Evolutionary conservation across 345 rosid genomes (phyloP).

Genomic region (Eucalyptus shirleyi): DNA sequence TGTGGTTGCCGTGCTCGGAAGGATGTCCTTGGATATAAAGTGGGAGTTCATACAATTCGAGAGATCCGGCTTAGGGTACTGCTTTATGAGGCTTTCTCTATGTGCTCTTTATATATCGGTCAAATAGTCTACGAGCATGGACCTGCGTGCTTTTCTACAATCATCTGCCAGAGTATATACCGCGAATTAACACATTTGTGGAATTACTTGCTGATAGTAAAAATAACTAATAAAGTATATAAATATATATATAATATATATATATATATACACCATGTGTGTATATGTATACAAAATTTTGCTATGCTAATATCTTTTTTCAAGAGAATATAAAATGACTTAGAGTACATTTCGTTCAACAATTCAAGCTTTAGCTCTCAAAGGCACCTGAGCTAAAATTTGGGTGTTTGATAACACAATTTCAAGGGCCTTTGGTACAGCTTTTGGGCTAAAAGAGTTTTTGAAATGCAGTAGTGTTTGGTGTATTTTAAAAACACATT

Average conservation of each 20-base stretch:
- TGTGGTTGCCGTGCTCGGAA: neutral
- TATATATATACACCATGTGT: no score
- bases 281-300: neutral
- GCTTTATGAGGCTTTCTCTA: neutral
- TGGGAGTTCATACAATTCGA: neutral
- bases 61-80: accelerated
- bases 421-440: neutral
- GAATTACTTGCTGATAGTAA: neutral
- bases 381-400: neutral
- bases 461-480: neutral
- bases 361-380: neutral
- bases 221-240: neutral
- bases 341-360: neutral
- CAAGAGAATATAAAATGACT: neutral
- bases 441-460: neutral
- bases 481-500: neutral
- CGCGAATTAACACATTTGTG: neutral
- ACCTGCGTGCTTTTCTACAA: neutral
- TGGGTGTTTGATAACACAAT: neutral
- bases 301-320: neutral
- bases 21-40: neutral
- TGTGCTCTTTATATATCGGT: neutral
- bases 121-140: neutral
- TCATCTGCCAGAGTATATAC: neutral
- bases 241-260: no score